Evolutionary conservation across 768 basidiomycete genomes (phyloP).

Genomic region (Lepiota brunneoincarnata): DNA sequence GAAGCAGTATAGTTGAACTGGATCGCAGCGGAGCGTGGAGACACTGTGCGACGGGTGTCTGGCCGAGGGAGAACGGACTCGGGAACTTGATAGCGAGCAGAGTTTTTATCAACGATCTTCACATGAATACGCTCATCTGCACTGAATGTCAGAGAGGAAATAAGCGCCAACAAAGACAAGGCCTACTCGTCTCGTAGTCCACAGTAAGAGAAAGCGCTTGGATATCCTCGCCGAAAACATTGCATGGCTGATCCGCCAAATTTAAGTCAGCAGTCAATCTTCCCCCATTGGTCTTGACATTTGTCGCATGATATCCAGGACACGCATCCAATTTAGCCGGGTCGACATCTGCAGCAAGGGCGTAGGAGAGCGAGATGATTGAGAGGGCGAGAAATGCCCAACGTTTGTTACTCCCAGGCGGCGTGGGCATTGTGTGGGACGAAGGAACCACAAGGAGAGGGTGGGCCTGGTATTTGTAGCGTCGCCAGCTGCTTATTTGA

Average conservation of each 20-base stretch:
- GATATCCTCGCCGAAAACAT: slow-evolving; percentile 59
- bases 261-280: slow-evolving; percentile 49
- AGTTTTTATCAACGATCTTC: slow-evolving; percentile 54
- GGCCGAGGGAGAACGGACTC: slow-evolving; percentile 60
- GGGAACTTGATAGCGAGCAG: slow-evolving; percentile 61
- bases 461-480: not conserved
- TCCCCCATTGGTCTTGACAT: slow-evolving; percentile 36
- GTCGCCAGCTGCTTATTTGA: not conserved
- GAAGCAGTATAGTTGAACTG: slow-evolving; percentile 56
- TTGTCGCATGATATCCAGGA: slow-evolving; percentile 54
- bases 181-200: slow-evolving; percentile 54
- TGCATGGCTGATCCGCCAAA: slow-evolving; percentile 52
- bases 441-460: not conserved
- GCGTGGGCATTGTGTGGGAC: not conserved
- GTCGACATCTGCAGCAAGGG: slow-evolving; percentile 21
- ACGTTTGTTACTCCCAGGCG: not conserved
- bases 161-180: not conserved
- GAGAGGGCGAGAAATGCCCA: slow-evolving; percentile 4
- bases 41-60: slow-evolving; percentile 21
- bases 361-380: not conserved
- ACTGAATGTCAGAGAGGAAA: not conserved
- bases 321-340: slow-evolving; percentile 50
- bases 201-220: slow-evolving; percentile 45
- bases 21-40: slow-evolving; percentile 38
- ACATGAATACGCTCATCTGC: slow-evolving; percentile 58